Base-by-base conservation (phyloP, 371 early-diverging fungal species). In the Syncephalastrum racemosum region DNA sequence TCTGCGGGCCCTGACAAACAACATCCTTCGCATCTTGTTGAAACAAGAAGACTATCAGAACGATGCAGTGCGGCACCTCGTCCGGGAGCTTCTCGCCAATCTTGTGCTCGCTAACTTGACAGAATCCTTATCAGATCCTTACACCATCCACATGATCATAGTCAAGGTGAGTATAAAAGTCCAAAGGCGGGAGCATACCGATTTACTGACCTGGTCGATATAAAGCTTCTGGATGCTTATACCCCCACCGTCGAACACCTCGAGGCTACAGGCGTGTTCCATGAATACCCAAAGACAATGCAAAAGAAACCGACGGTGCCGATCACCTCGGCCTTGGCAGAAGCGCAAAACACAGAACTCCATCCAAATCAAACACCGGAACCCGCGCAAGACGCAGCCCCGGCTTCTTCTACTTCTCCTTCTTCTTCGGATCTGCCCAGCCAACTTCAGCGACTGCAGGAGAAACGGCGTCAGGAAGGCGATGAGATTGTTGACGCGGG, bases 61-160 rank as follows among this genome's bases (percentile, higher is more conserved):
- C 22, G 77, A 75, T 43, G 75, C 79, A 54, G 74, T 84, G 6
- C 74, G 83, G 5, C 74, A 77, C 47, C 71, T 84, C n/a, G 67
- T 81, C 7, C 59, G 85, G 25, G 85, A 84, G 44, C 78, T 84
- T 16, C 45, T 84, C 3, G 70, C 75, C 4, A 76, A 75, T 45
- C 44, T 84, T 1, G 80, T 84, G 0, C 59, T 84, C 15, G 59
- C 50, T 24, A 80, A 75, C 36, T 46, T 80, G 10, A 72, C 78
- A 12, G 80, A 82, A 44, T 59, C 59, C 16, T 51, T 84, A 41
- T 66, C 83, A 14, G 83, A 84, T 60, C 83, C 85, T 0, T 82
- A 80, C 49, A 81, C 80, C 47, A 69, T 84, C 36, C 79, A 84
- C 52, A 75, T 71, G 53, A 81, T 84, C 42, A 71, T 82, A 54